Evolutionary conservation across 805 yeast species (phyloP).

Genomic region (Priceomyces carsonii): DNA sequence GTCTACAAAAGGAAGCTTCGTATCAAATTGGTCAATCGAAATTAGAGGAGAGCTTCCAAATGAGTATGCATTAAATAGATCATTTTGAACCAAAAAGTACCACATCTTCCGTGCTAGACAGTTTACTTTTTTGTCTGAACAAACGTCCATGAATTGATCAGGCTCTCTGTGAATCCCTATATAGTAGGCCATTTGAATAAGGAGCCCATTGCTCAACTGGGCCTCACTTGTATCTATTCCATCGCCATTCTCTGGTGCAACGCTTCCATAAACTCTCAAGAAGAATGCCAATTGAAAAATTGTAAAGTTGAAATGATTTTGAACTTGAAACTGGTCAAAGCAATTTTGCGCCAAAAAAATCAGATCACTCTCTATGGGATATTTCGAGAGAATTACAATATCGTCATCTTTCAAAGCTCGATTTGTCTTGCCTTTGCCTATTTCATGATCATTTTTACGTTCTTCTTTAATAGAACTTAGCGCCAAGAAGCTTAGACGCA

Average conservation of each 20-base stretch:
- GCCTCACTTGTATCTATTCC: slow-evolving; percentile 37
- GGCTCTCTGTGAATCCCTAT: slow-evolving; percentile 52
- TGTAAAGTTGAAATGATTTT: slow-evolving; percentile 47
- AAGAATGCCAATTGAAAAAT: slow-evolving; percentile 65
- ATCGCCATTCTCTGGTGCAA: slow-evolving; percentile 57
- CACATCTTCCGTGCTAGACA: slow-evolving; percentile 60
- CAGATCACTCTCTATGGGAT: background rate
- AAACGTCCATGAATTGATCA: slow-evolving; percentile 24
- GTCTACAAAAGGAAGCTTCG: slow-evolving; percentile 6
- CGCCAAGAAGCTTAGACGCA: slow-evolving; percentile 16
- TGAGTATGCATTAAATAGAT: slow-evolving; percentile 9
- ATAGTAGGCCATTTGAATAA: slow-evolving; percentile 46
- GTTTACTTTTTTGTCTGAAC: slow-evolving; percentile 22
- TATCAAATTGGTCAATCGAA: slow-evolving; percentile 5
- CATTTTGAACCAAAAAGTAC: slow-evolving; percentile 39
- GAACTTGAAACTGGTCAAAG: slow-evolving; percentile 46
- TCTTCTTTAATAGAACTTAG: too few relatives aligned
- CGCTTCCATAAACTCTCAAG: slow-evolving; percentile 52
- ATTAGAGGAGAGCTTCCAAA: slow-evolving; percentile 15
- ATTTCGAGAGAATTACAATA: too few relatives aligned
- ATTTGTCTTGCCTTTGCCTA: too few relatives aligned
- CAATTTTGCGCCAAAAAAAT: slow-evolving; percentile 23
- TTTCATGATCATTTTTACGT: too few relatives aligned
- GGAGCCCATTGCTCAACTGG: slow-evolving; percentile 20
- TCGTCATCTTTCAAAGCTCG: too few relatives aligned